phyloP scores from a whole-genome alignment of 2,329 filamentous ascomycete genomes.

The Penicillium sp. region DNA sequence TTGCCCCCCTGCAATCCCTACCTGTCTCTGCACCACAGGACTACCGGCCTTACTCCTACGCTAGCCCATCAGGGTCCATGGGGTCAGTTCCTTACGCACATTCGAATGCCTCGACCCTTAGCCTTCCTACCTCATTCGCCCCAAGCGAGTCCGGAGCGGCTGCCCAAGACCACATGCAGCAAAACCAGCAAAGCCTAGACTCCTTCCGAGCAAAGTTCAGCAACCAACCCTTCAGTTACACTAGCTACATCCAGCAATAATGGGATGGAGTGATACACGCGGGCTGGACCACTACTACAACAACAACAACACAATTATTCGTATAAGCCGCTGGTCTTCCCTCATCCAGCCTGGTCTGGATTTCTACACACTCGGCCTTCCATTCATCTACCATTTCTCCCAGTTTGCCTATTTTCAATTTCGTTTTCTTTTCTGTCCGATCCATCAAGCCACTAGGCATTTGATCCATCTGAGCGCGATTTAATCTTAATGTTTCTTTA shows the following conservation, averaged over 20 bases:
- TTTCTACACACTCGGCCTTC: constrained; percentile 6
- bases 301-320: not conserved
- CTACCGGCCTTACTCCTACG: constrained; percentile 39
- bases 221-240: constrained; percentile 35
- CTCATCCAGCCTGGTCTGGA: constrained; percentile 9
- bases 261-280: not conserved
- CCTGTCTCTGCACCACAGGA: constrained; percentile 39
- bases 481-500: constrained; percentile 29
- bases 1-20: constrained; percentile 35
- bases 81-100: constrained; percentile 37
- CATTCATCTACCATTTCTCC: not conserved
- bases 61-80: constrained; percentile 31
- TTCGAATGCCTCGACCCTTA: constrained; percentile 39
- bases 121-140: constrained; percentile 39
- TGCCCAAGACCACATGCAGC: constrained; percentile 29
- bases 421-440: not conserved
- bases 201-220: constrained; percentile 33
- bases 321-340: constrained; percentile 2
- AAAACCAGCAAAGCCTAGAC: constrained; percentile 26
- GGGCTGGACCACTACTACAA: constrained; percentile 12
- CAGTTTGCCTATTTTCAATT: not conserved
- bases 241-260: constrained; percentile 33
- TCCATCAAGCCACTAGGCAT: constrained; percentile 11
- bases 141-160: constrained; percentile 31
- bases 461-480: constrained; percentile 21